Evolutionary conservation across 2,329 filamentous ascomycete genomes (phyloP).

Genomic region (Magnaporthiopsis incrustans): DNA sequence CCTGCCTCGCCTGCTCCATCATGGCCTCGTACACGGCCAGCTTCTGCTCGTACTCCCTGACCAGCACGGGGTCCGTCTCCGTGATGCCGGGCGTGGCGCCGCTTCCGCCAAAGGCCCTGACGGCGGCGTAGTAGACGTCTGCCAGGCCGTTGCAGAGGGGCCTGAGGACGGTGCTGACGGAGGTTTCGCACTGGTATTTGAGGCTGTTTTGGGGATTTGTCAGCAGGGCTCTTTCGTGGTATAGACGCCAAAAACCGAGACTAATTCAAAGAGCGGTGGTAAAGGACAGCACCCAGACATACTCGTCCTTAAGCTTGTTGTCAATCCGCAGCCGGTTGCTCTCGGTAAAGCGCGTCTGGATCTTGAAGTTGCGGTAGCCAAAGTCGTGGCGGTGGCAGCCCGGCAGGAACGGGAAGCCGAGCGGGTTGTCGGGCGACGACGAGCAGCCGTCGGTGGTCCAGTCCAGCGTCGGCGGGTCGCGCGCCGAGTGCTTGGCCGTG

Average conservation of each 20-base stretch:
- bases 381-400: conserved; percentile 49
- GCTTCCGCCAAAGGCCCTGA: conserved; percentile 26
- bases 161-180: conserved; percentile 9
- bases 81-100: conserved; percentile 21
- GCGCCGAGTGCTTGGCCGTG: conserved; percentile 27
- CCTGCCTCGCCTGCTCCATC: conserved; percentile 22
- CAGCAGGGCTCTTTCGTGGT: too few relatives aligned
- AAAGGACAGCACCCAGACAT: conserved; percentile 11
- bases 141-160: conserved; percentile 26
- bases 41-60: conserved; percentile 25
- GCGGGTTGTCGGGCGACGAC: conserved; percentile 33
- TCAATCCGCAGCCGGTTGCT: conserved; percentile 36
- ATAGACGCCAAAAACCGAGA: too few relatives aligned
- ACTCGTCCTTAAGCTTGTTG: conserved; percentile 39
- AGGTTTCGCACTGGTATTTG: conserved; percentile 25
- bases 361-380: conserved; percentile 45
- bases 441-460: conserved; percentile 37
- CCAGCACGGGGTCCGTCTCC: conserved; percentile 17
- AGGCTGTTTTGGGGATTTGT: conserved; percentile 17
- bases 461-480: conserved; percentile 29
- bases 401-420: conserved; percentile 33
- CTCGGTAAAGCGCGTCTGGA: conserved; percentile 37
- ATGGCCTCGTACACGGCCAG: conserved; percentile 25
- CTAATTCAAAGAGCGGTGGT: too few relatives aligned
- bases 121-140: conserved; percentile 32